Base-by-base conservation (phyloP, 441 rosid genomes). In the Corymbia citriodora region DNA sequence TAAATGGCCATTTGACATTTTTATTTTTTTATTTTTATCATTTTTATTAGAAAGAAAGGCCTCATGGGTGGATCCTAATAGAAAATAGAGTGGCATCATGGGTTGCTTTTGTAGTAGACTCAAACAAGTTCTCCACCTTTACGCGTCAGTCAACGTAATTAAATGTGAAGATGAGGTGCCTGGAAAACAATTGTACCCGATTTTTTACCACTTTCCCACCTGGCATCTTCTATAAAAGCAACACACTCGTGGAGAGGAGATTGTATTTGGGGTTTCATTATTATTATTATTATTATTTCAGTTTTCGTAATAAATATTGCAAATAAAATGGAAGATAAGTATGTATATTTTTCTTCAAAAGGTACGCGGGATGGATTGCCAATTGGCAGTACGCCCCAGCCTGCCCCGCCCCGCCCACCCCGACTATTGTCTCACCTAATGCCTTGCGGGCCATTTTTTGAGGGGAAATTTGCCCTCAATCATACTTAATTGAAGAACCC, bases 381-480 rank as follows among this genome's bases (percentile, higher is more conserved):
- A 61, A 27, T 27, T 12, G 31, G 31, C 45, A 40, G 45, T 40
- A 6, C 15, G 8, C 16, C 27, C 8, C 16, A 8, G 13, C 3
- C 15, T 1, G 4, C 68, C n/a, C 65, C 7, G 3, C n/a, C 65
- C 7, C 4, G 13, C 7, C 55, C 31, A 0, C 68, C 68, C 68
- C 1, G 16, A 25, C 16, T 61, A 61, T 25, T 59, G 65, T 25
- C 65, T 59, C 6, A 2, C 31, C 31, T 61, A 6, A 3, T 61
- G 68, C 16, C 31, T 1, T 12, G 6, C 8, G 31, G 68, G 16
- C 31, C 68, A 27, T 0, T 61, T 61, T 0, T 6, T 27, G 68
- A 2, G 16, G 68, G 31, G 0, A 57, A 27, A 27, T 61, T 3
- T 27, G n/a, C 68, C 16, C 8, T 11, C 8, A 3, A 0, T 12